These are phyloP conservation scores for Phytophthora multivora DNA, from an alignment of 352 stramenopile species.

Conservation along the genomic window DNA sequence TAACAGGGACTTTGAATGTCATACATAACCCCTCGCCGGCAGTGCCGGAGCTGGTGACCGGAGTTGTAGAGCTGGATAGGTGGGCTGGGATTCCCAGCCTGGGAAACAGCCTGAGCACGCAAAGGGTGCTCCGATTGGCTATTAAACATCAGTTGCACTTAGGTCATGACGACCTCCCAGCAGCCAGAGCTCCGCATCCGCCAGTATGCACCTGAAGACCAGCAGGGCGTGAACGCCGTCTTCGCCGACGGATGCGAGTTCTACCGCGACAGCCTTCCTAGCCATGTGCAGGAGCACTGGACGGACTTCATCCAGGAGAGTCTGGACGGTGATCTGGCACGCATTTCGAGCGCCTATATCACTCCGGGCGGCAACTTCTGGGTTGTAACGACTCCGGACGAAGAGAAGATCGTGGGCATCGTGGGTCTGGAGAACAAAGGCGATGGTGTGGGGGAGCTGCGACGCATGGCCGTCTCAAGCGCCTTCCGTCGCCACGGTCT, in stretches of 20 bases:
- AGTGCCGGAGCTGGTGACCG: too few species aligned
- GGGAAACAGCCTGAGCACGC: too few species aligned
- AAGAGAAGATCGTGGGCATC: slow-evolving; percentile 43
- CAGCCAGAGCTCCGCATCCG: slow-evolving; percentile 22
- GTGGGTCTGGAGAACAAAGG: slow-evolving; percentile 45
- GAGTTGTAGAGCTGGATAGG: too few species aligned
- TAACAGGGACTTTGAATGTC: too few species aligned
- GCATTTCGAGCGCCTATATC: slow-evolving; percentile 38
- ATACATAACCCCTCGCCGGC: too few species aligned
- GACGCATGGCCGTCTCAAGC: slow-evolving; percentile 47
- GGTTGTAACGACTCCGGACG: slow-evolving; percentile 30
- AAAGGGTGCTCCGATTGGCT: too few species aligned
- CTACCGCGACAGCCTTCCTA: slow-evolving; percentile 23
- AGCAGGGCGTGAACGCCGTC: slow-evolving; percentile 25
- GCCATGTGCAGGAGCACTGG: slow-evolving; percentile 29
- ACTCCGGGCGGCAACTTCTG: slow-evolving; percentile 48
- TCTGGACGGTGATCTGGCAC: slow-evolving; percentile 30
- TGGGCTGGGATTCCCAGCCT: too few species aligned
- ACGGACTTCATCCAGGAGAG: slow-evolving; percentile 36
- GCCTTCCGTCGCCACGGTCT: slow-evolving; percentile 45
- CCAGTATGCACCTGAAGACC: slow-evolving; percentile 21
- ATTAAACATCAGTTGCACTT: background rate
- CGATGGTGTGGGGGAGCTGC: slow-evolving; percentile 40
- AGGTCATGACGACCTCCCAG: slow-evolving; percentile 1
- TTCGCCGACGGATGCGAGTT: slow-evolving; percentile 33